Evolutionary conservation across 2,329 filamentous ascomycete genomes (phyloP).

Genomic region (Raffaelea albimanens): DNA sequence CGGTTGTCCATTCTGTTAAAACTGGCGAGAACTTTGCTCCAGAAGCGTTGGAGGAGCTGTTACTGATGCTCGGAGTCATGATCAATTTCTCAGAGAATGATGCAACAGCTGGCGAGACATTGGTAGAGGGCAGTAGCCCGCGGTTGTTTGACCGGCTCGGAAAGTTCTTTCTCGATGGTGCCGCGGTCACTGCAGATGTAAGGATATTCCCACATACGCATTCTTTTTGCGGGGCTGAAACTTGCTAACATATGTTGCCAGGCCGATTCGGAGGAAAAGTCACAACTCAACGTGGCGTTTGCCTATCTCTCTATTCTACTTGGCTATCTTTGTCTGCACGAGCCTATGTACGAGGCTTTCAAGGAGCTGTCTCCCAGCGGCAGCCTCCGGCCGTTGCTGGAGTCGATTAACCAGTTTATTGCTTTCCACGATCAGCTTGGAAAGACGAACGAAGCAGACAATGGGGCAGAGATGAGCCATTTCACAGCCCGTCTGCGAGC

Average conservation of each 20-base stretch:
- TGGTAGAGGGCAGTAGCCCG: slow-evolving; percentile 25
- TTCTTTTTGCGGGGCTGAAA: too few species aligned
- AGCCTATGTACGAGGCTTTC: slow-evolving; percentile 33
- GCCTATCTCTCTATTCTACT: slow-evolving; percentile 81
- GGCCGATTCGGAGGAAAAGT: slow-evolving; percentile 65
- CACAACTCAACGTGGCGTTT: slow-evolving; percentile 70
- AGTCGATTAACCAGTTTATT: slow-evolving; percentile 47
- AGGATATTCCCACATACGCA: too few species aligned
- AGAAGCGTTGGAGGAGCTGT: slow-evolving; percentile 56
- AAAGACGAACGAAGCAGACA: slow-evolving; percentile 25
- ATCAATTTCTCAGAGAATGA: slow-evolving; percentile 85
- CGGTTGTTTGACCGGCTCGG: slow-evolving; percentile 43
- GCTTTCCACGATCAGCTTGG: slow-evolving; percentile 40
- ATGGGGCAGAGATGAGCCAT: slow-evolving; percentile 19
- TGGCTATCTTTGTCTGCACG: slow-evolving; percentile 63
- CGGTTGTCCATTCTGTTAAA: slow-evolving; percentile 34
- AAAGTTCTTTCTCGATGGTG: slow-evolving; percentile 57
- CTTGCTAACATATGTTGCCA: slow-evolving; percentile 24
- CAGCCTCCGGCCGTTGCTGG: slow-evolving; percentile 35
- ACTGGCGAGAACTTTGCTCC: slow-evolving; percentile 37
- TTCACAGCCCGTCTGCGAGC: slow-evolving; percentile 29
- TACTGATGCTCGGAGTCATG: slow-evolving; percentile 70
- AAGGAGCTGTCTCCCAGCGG: slow-evolving; percentile 30
- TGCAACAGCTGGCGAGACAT: slow-evolving; percentile 43
- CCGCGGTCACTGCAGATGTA: slow-evolving; percentile 58